phyloP scores from a whole-genome alignment of 2,329 filamentous ascomycete genomes.

The Ophiocordyceps australis region DNA sequence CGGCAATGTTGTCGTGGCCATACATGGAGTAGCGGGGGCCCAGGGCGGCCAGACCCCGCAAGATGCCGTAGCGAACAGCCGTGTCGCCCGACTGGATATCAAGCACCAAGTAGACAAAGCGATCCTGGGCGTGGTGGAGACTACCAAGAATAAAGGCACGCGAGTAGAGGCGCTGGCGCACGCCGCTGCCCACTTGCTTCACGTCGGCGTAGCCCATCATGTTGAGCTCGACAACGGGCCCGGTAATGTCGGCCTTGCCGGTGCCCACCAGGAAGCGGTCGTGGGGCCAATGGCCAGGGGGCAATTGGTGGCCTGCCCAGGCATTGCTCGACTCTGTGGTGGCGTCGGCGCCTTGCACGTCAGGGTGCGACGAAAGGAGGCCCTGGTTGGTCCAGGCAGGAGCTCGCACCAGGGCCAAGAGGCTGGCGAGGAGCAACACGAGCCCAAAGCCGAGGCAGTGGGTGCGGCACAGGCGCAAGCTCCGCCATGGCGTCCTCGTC shows the following conservation, averaged over 20 bases:
- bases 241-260: slow-evolving; percentile 36
- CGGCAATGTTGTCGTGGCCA: slow-evolving; percentile 62
- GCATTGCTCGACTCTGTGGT: slow-evolving; percentile 3
- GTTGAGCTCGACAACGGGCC: slow-evolving; percentile 74
- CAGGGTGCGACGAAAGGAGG: slow-evolving; percentile 4
- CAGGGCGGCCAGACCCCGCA: slow-evolving; percentile 49
- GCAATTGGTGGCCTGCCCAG: slow-evolving; percentile 4
- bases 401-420: slow-evolving; percentile 4
- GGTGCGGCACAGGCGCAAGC: no score
- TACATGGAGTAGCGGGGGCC: slow-evolving; percentile 55
- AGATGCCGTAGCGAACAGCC: slow-evolving; percentile 65
- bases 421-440: slow-evolving; percentile 3
- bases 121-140: slow-evolving; percentile 41
- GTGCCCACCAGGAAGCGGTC: slow-evolving; percentile 28
- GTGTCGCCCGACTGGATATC: slow-evolving; percentile 78
- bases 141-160: slow-evolving; percentile 75
- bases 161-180: slow-evolving; percentile 73
- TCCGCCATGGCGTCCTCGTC: no score
- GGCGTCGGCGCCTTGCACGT: not conserved
- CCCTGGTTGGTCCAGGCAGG: slow-evolving; percentile 4
- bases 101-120: slow-evolving; percentile 74
- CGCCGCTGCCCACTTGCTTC: slow-evolving; percentile 61
- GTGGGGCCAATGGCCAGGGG: slow-evolving; percentile 3
- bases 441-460: slow-evolving; percentile 2
- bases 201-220: slow-evolving; percentile 77